Evolutionary conservation across 768 basidiomycete genomes (phyloP), one percentile per base, ranked within the genome.

Genomic region (Calocybe cyanea): DNA sequence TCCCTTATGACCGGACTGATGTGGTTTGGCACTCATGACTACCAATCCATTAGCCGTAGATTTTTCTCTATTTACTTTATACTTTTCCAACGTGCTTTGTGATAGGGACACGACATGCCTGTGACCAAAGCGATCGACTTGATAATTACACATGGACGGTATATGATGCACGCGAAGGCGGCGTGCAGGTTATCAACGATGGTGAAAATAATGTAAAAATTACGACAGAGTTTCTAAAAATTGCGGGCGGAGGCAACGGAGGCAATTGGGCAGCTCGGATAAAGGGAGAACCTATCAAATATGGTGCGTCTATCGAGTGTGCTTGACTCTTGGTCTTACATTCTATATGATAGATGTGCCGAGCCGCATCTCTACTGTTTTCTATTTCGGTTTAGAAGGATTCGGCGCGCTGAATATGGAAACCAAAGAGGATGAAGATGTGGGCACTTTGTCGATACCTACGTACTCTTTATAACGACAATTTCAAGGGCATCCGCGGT

Each of bases 21-120:
- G 65, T 97, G 94, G 94, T 92, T 90, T 61, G 90, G 93, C 23
- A 84, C 89, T 7, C 83, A 90, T 31, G 78, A 95, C 65, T 96
- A 81, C 59, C 73, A 83, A 58, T 85, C 89, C 52, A 65, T 82
- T 46, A 61, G 67, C 49, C 75, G 87, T 84, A 50, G 63, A 85
- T 69, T 45, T 43, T 50, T 17, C 2, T 1, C 24, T 37, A 35
- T 32, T 18, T n/a, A 35, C 34, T 7, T 32, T 46, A 38, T 11
- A 3, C 25, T 21, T 48, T 7, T 41, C 39, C 41, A 40, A 43
- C 24, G 37, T 42, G 39, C n/a, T 50, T 48, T 30, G 51, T 45
- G 9, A 18, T 32, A 92, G 90, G 77, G 51, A 70, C 83, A 19
- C 83, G 94, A 2, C 92, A 96, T 68, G 77, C 87, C 4, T 93